phyloP scores from a whole-genome alignment of 345 rosid genomes.

The Eucalyptus tenuipes region DNA sequence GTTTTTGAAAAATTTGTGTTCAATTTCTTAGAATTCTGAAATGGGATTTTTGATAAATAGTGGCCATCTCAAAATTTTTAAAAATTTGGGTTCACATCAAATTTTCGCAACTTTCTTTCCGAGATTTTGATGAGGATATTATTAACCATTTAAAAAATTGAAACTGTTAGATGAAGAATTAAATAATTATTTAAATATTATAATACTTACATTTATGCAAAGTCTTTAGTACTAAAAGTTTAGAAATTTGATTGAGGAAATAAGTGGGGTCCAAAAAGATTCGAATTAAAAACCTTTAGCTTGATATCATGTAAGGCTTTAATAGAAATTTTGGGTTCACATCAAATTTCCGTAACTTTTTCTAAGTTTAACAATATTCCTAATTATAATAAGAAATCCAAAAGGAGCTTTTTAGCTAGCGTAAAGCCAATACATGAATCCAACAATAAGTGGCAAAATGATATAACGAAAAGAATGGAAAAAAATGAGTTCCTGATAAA shows the following conservation, averaged over 20 bases:
- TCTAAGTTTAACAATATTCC: not conserved
- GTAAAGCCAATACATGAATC: not conserved
- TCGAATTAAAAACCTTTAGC: too few species aligned
- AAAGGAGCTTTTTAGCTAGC: not conserved
- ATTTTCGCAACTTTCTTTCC: not conserved
- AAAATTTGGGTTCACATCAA: not conserved
- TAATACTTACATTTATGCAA: too few species aligned
- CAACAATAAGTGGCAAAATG: not conserved
- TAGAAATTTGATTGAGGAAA: accelerated
- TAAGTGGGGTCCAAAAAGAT: not conserved
- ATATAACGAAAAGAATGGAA: not conserved
- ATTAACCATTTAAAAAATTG: accelerated
- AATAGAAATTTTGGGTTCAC: accelerated
- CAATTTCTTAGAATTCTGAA: not conserved
- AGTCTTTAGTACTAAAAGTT: too few species aligned
- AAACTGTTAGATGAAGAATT: too few species aligned
- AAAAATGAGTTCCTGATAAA: not conserved
- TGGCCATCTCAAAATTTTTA: not conserved
- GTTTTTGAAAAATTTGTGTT: not conserved
- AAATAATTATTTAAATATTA: too few species aligned
- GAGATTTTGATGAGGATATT: not conserved
- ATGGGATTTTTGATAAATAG: not conserved
- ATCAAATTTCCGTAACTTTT: not conserved
- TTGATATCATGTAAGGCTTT: too few species aligned
- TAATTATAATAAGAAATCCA: not conserved